Evolutionary conservation across 2,329 filamentous ascomycete species (phyloP), one percentile per base, ranked within the genome.

Genomic region (Colletotrichum sojae): DNA sequence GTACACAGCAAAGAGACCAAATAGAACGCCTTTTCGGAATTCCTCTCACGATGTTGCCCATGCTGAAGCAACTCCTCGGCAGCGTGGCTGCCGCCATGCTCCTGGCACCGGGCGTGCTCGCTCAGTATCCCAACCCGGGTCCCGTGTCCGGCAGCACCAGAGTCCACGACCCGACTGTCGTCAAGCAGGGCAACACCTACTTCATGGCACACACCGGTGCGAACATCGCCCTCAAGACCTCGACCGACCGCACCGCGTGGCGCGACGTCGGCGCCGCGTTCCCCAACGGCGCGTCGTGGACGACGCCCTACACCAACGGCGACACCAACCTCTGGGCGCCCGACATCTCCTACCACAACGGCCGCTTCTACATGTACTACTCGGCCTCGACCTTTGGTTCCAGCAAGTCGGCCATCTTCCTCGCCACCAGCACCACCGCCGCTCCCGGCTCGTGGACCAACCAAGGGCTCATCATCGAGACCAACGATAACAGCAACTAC

Each of bases 251-350:
- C 22, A 78, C 77, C 2, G 62, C 58, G 2, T 78, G 77, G 77
- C 71, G 63, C 9, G 69, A 78, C 22, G 77, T 73, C 49, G 77
- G 77, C 1, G 69, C 73, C 16, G 77, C 65, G 9, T 78, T 78
- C 68, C 77, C 77, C 15, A 73, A 71, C 27, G 77, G 77, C 2
- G 76, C 77, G 6, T 71, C 77, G 0, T 78, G 77, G 77, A 78
- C 77, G 0, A 76, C 73, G 0, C 63, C 73, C 16, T 78, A 78
- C 53, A 78, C 76, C 27, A 65, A 68, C 3, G 76, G 75, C 31
- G 75, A 73, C 1, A 72, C 68, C 66, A 78, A 78, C 48, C 77
- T 79, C 40, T 82, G 68, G 86, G 89, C 89, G 0, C 89, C 89
- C 0, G 88, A 90, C 72, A 84, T 88, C 6, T 79, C 81, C 1